Evolutionary conservation across 116 monocot genomes (phyloP), one percentile per base, ranked within the genome.

Genomic region (Zostera marina): DNA sequence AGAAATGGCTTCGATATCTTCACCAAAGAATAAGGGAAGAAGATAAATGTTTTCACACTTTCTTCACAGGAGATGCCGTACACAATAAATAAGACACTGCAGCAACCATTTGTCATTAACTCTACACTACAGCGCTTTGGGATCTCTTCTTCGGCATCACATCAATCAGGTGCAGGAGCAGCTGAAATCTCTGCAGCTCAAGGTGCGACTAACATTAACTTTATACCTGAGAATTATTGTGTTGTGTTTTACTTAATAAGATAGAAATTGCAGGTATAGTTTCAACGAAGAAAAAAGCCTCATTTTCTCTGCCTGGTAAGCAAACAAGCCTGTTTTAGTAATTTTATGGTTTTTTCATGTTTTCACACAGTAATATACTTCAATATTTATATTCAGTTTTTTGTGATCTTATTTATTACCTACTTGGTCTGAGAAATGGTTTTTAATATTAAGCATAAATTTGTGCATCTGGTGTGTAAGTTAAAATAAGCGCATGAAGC

Each of bases 41-140:
- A 32, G 32, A 32, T 32, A 59, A 22, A 43, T 43, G 7, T 32
- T 32, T 41, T 61, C 14, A 22, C 32, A 47, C 22, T 61, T n/a
- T 12, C 47, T 61, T 47, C 26, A 32, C 61, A 61, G 61, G 47
- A 26, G 6, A 24, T 47, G 46, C 61, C 61, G 1, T n/a, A 22
- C 22, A 40, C 25, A 20, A 61, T 47, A 15, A 61, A n/a, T 25
- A 61, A 26, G 61, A 25, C 61, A 45, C 15, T 61, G 61, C 61
- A 47, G 22, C 47, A 46, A 26, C 38, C 61, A 25, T 61, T 61
- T 47, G 22, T 26, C 13, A 47, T 32, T 25, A 61, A 61, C 47
- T 17, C 47, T 47, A 47, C 47, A 26, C 47, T 61, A 13, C 61
- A 61, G 61, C 46, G 61, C 22, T 61, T 61, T 61, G 61, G 61